Evolutionary conservation across 139 green algal genomes (phyloP).

Genomic region (Mesostigma viride): DNA sequence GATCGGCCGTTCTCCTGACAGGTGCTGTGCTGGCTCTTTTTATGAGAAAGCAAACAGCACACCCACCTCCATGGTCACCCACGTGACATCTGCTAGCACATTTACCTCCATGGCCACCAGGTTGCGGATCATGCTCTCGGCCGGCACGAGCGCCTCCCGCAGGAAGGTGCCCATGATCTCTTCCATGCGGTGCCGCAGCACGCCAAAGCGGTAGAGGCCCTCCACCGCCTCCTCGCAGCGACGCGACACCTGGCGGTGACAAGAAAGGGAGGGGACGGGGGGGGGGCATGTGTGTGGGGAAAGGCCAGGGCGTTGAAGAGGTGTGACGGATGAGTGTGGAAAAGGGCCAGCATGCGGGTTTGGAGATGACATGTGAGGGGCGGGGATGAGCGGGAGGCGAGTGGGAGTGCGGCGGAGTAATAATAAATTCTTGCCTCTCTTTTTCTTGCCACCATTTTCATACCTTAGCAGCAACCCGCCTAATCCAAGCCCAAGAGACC

Average conservation of each 20-base stretch:
- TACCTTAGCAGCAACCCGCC: too few species aligned
- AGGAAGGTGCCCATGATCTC: conserved; percentile 65
- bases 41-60: too few species aligned
- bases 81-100: background rate
- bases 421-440: too few species aligned
- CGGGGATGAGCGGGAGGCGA: too few species aligned
- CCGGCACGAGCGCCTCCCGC: conserved; percentile 42
- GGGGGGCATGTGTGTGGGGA: background rate
- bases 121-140: conserved; percentile 55
- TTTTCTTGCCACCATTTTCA: too few species aligned
- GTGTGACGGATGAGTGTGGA: conserved; percentile 5
- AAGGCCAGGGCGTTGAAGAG: background rate
- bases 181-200: conserved; percentile 45
- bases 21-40: too few species aligned
- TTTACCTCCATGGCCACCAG: conserved; percentile 69
- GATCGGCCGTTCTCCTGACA: too few species aligned
- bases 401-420: too few species aligned
- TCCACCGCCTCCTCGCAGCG: conserved; percentile 24
- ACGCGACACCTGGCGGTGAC: conserved; percentile 26
- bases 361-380: too few species aligned
- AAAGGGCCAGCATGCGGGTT: too few species aligned
- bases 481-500: too few species aligned
- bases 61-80: too few species aligned
- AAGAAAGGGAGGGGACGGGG: background rate
- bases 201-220: background rate